Evolutionary conservation across 768 basidiomycete species (phyloP), one percentile per base, ranked within the genome.

Genomic region (Termitomyces sp.): DNA sequence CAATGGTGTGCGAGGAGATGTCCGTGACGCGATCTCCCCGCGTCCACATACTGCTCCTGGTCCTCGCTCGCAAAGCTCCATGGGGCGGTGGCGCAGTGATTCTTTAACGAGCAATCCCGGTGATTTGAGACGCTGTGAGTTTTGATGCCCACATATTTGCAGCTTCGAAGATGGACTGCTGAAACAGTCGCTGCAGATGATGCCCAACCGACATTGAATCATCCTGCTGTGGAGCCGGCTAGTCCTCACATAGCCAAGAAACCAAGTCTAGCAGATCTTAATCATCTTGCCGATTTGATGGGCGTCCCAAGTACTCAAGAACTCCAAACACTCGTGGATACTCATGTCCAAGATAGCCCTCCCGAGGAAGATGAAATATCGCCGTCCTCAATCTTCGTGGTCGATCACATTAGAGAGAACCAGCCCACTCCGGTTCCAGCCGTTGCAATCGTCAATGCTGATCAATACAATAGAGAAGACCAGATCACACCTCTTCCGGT

Each of bases 401-500:
- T 47, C 8, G 55, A 56, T 30, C 32, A 56, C 5, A 40, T 8
- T 20, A 50, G 56, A 32, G 47, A 56, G 0, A 36, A 49, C 30
- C 55, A 56, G 20, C 46, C 36, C 20, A 56, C 56, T 43, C 56
- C 56, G 4, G 47, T 56, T 43, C 56, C 56, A 22, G 30, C 30
- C 24, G 48, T 50, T 24, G 27, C 47, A 40, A 36, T 49, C 18
- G 12, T 20, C n/a, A 36, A 57, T 18, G 37, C 30, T 36, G 47
- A 37, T 20, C 26, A 30, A 32, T 10, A 14, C 14, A 30, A 3
- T 9, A 62, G 62, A 7, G 64, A 64, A 22, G 67, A 69, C 49
- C 56, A 66, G 53, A 60, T 69, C 45, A 65, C 65, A 51, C 65
- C 69, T 37, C 62, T 74, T 6, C 73, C 65, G 1, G 60, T 60